Conservation (phyloP, 148 eudicot genomes). For the Persicaria tinctoria region DNA sequence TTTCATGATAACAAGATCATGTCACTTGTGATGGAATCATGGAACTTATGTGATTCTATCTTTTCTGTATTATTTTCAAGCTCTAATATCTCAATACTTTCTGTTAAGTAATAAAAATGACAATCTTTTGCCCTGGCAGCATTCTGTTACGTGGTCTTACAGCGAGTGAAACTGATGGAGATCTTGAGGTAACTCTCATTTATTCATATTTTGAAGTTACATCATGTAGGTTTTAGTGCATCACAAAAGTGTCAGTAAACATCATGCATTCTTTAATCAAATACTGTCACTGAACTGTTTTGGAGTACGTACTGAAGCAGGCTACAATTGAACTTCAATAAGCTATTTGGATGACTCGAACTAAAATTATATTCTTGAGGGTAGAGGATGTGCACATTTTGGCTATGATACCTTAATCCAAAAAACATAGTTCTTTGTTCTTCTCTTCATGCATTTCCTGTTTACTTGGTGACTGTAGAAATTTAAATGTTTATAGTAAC, state of each 20-base stretch:
- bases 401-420: background rate
- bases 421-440: background rate
- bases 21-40: background rate
- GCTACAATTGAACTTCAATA: background rate
- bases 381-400: background rate
- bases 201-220: background rate
- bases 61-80: background rate
- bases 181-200: slow-evolving; percentile 56
- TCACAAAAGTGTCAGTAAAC: background rate
- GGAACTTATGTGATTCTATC: background rate
- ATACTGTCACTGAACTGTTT: background rate
- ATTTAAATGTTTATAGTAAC: too few species aligned
- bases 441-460: background rate
- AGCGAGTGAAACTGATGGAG: slow-evolving; percentile 79
- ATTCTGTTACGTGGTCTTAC: slow-evolving; percentile 85
- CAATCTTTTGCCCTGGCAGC: slow-evolving; percentile 35
- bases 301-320: background rate
- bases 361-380: background rate
- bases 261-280: background rate
- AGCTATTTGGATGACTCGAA: background rate
- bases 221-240: background rate
- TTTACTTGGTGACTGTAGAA: background rate
- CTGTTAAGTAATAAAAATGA: background rate
- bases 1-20: background rate
- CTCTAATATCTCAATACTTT: background rate